These are phyloP conservation scores for Cladosporium phlei DNA, from an alignment of 2,329 filamentous ascomycete genomes.

Conservation along the genomic window DNA sequence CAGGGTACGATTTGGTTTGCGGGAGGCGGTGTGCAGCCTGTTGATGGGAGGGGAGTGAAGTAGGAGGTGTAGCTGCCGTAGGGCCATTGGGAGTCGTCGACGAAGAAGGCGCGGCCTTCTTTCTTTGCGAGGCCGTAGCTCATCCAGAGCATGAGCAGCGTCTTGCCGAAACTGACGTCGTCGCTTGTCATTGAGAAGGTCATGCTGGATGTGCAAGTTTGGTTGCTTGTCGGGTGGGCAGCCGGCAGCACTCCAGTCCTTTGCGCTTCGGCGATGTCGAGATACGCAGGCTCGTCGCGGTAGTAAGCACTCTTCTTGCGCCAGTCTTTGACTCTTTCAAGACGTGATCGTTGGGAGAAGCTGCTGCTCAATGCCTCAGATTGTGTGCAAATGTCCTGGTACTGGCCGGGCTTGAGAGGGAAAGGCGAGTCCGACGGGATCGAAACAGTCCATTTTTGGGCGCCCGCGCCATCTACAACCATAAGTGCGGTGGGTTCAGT, in stretches of 20 bases:
- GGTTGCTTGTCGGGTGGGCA: slow-evolving; percentile 31
- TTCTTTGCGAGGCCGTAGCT: slow-evolving; percentile 73
- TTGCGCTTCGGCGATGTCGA: slow-evolving; percentile 71
- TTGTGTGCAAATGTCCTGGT: slow-evolving; percentile 62
- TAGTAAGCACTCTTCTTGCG: slow-evolving; percentile 52
- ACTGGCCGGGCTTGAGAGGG: slow-evolving; percentile 62
- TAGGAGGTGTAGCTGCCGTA: slow-evolving; percentile 72
- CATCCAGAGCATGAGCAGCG: slow-evolving; percentile 75
- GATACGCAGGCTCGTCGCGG: slow-evolving; percentile 60
- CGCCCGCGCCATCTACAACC: slow-evolving; percentile 60
- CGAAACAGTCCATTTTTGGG: slow-evolving; percentile 72
- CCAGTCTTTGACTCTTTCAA: slow-evolving; percentile 37
- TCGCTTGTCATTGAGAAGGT: slow-evolving; percentile 72
- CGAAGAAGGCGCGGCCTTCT: slow-evolving; percentile 72
- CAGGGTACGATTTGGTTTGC: slow-evolving; percentile 73
- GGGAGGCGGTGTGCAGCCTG: slow-evolving; percentile 66
- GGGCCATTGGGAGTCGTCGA: slow-evolving; percentile 78
- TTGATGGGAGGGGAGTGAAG: slow-evolving; percentile 62
- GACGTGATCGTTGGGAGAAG: slow-evolving; percentile 26
- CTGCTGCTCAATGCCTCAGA: slow-evolving; percentile 41
- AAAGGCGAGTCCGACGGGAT: slow-evolving; percentile 66
- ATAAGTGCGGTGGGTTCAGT: slow-evolving; percentile 68
- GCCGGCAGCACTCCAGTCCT: slow-evolving; percentile 47
- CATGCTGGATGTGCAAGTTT: slow-evolving; percentile 62
- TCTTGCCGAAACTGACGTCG: slow-evolving; percentile 71